Conservation (phyloP, 208 protist genomes). For the Acanthamoeba culbertsoni region DNA sequence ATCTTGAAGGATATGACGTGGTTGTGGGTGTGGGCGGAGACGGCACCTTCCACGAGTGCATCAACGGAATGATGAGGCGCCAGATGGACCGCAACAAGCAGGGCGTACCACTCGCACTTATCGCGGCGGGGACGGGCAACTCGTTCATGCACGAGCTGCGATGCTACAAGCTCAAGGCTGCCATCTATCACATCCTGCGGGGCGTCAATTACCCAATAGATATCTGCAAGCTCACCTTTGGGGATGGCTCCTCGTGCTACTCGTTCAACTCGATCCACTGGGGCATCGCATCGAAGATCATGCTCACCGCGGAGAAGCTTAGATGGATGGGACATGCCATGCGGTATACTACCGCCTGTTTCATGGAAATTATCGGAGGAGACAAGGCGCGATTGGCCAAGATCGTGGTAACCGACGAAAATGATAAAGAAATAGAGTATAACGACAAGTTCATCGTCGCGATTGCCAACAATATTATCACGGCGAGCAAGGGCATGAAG, state of each 20-base stretch:
- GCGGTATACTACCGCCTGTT: constrained; percentile 37
- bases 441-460: constrained; percentile 27
- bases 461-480: constrained; percentile 54
- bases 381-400: constrained; percentile 31
- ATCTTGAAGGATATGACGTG: not conserved
- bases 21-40: constrained; percentile 15
- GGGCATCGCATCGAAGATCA: constrained; percentile 45
- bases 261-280: constrained; percentile 55
- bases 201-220: constrained; percentile 46
- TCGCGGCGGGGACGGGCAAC: constrained; percentile 25
- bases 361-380: constrained; percentile 13
- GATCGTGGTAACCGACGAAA: constrained; percentile 28
- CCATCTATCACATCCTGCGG: constrained; percentile 24
- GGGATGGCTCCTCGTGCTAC: constrained; percentile 51
- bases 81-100: not conserved
- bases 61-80: constrained; percentile 46
- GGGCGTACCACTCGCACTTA: constrained; percentile 2
- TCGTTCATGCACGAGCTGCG: constrained; percentile 47
- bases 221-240: constrained; percentile 15
- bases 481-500: constrained; percentile 20
- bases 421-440: constrained; percentile 36
- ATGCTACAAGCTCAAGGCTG: constrained; percentile 16
- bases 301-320: not conserved
- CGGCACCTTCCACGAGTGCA: constrained; percentile 41
- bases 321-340: constrained; percentile 25